A percentile compares a stretch with the other conserved stretches of the same genome.
These are phyloP conservation scores for Penicillium polonicum DNA, from an alignment of 2,329 filamentous ascomycete species.

Conservation along the genomic window DNA sequence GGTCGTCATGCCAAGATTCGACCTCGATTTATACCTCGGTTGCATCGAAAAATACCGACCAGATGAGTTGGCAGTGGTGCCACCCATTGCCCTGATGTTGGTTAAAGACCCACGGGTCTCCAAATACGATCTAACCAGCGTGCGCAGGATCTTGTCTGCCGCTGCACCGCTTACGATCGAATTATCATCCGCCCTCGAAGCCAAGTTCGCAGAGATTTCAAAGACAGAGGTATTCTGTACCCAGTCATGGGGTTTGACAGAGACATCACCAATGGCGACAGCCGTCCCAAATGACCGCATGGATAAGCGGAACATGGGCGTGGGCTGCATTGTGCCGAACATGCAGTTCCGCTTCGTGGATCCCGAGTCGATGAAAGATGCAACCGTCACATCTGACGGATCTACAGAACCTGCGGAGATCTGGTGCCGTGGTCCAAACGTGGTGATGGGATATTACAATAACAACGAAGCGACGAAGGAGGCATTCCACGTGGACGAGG, in stretches of 20 bases:
- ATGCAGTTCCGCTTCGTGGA: constrained; percentile 26
- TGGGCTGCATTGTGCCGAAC: constrained; percentile 20
- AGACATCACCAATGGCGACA: constrained; percentile 22
- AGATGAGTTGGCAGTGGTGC: constrained; percentile 20
- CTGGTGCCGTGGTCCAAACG: constrained; percentile 24
- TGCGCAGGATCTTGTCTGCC: constrained; percentile 20
- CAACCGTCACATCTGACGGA: constrained; percentile 10
- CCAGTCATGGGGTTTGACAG: constrained; percentile 23
- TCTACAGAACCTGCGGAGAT: constrained; percentile 19
- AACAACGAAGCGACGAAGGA: constrained; percentile 18
- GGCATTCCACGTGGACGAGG: constrained; percentile 17
- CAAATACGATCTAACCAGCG: constrained; percentile 21
- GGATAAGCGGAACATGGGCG: constrained; percentile 18
- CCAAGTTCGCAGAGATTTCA: constrained; percentile 13
- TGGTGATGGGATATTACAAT: constrained; percentile 21
- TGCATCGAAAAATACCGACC: constrained; percentile 21
- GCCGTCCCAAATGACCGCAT: constrained; percentile 19
- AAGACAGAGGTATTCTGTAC: constrained; percentile 19
- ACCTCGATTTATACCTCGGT: constrained; percentile 18
- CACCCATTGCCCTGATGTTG: constrained; percentile 21
- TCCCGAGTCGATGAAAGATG: constrained; percentile 20
- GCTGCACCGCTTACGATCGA: constrained; percentile 22
- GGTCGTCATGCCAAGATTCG: constrained; percentile 18
- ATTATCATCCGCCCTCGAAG: constrained; percentile 16
- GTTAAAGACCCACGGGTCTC: constrained; percentile 20